These are phyloP conservation scores for Moricandia arvensis DNA, from an alignment of 345 rosid genomes.

Conservation along the genomic window DNA sequence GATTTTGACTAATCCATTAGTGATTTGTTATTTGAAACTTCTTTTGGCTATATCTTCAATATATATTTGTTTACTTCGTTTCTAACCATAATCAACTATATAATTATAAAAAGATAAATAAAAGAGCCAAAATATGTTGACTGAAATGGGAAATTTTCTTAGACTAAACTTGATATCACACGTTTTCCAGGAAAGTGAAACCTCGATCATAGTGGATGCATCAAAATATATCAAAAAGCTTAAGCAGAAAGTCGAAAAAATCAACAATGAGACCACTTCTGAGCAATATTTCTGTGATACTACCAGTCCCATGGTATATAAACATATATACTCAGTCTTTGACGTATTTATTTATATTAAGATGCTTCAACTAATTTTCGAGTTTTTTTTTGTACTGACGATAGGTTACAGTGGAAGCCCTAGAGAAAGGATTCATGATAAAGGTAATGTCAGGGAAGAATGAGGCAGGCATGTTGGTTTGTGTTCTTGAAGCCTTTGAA, in stretches of 20 bases:
- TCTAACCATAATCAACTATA: not conserved
- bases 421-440: slow-evolving; percentile 51
- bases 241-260: slow-evolving; percentile 65
- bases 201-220: slow-evolving; percentile 73
- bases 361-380: not conserved
- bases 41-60: slow-evolving; percentile 9
- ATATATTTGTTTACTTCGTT: not conserved
- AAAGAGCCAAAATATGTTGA: not conserved
- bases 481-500: slow-evolving; percentile 65
- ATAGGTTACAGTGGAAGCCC: slow-evolving; percentile 55
- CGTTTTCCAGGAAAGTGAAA: slow-evolving; percentile 51
- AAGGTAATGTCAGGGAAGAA: slow-evolving; percentile 47
- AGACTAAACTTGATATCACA: not conserved
- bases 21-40: not conserved
- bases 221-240: slow-evolving; percentile 78
- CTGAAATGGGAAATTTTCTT: not conserved
- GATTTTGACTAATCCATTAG: not conserved
- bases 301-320: slow-evolving; percentile 23
- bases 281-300: slow-evolving; percentile 19
- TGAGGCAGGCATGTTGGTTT: slow-evolving; percentile 54
- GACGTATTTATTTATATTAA: not conserved
- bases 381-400: not conserved
- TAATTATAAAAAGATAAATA: not conserved
- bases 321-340: not conserved
- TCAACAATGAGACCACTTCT: slow-evolving; percentile 51